Base-by-base conservation (phyloP, 2,329 filamentous ascomycete genomes). In the Verruconis gallopava region DNA sequence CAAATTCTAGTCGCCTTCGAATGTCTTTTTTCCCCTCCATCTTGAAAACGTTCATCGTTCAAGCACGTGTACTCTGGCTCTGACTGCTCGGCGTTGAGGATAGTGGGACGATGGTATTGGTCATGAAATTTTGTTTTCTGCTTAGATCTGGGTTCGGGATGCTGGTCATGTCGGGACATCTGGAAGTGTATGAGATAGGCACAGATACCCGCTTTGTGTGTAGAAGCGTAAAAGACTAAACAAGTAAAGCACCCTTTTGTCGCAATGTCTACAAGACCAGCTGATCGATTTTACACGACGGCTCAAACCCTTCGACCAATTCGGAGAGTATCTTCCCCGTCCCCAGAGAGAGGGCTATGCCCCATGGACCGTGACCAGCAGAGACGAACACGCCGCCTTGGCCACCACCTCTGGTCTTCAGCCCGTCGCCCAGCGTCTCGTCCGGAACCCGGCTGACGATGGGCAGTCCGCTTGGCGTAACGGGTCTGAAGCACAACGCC, bases 291-390 rank as follows among this genome's bases (percentile, higher is more conserved):
- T 43, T 30, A 5, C 30, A 30, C n/a, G 19, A 25, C 15, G 41
- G 25, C 9, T 18, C 18, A 46, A 66, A 61, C 2, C 75, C 77
- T 50, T 73, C 67, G 33, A 84, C 67, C 69, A 86, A 67, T 60
- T 86, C 81, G 9, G 78, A 71, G 62, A 86, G 63, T 4, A 84
- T 74, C 49, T 72, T 71, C 0, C 82, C 83, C 0, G 80, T 86
- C 1, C 81, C 82, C 21, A 84, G 59, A 13, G 55, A 56, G 42
- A 63, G 61, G 25, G 61, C 62, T 14, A 67, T 59, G 5, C 51
- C 82, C 82, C 82, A 88, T 0, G 81, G 78, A 0, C 81, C 82
- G 63, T 88, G 82, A 0, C 83, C 82, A 3, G 77, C 68, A 1
- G 78, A 76, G 28, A 86, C 56, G 54, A 74, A 88, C 0, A 89